Conservation (phyloP, 78 protist species). For the Dictyostelium firmibasis region DNA sequence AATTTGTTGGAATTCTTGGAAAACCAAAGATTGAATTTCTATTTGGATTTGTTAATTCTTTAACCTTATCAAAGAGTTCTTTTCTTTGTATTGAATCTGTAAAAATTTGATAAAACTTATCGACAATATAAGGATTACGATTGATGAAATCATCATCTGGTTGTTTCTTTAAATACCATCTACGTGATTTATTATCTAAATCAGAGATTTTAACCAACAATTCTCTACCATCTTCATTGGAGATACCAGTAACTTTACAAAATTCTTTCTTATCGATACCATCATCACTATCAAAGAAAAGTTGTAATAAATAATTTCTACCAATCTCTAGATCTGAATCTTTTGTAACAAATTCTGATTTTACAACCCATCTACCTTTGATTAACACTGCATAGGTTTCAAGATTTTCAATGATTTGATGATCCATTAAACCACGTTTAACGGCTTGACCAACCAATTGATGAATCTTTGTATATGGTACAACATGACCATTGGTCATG, state of each 20-base stretch:
- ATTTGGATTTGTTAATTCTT: conserved; percentile 15
- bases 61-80: not conserved
- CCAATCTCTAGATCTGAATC: not conserved
- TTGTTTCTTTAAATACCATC: conserved; percentile 48
- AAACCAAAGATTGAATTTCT: conserved; percentile 5
- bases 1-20: conserved; percentile 23
- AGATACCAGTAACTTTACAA: not conserved
- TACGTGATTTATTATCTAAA: not conserved
- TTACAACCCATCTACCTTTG: conserved; percentile 61
- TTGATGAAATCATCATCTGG: conserved; percentile 45
- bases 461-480: conserved; percentile 16
- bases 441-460: not conserved
- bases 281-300: conserved; percentile 11
- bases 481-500: conserved; percentile 26
- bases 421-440: not conserved
- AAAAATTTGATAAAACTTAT: not conserved
- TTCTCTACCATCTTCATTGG: conserved; percentile 18
- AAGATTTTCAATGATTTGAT: not conserved
- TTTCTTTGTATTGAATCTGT: not conserved
- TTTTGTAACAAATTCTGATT: not conserved
- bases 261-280: conserved; percentile 13
- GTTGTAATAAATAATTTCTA: conserved; percentile 15
- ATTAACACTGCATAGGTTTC: conserved; percentile 18
- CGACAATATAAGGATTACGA: not conserved
- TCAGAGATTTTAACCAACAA: conserved; percentile 2